A percentile compares a stretch with the other conserved stretches of the same genome.
These are phyloP conservation scores for Primulina eburnea DNA, from an alignment of 257 asterid species.

Conservation along the genomic window DNA sequence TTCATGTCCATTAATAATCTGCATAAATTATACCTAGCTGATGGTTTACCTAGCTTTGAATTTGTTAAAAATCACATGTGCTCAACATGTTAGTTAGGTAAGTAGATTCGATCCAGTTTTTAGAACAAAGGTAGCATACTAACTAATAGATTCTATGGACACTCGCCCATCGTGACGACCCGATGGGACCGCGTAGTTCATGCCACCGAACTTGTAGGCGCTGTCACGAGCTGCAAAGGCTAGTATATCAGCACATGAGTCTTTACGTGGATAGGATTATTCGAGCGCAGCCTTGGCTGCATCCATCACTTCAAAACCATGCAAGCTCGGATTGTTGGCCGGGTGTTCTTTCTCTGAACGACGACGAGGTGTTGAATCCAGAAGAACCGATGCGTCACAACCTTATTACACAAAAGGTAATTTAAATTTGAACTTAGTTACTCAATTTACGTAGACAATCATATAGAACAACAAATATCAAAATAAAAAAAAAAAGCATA, in stretches of 20 bases:
- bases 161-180: slow-evolving; percentile 40
- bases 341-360: slow-evolving; percentile 28
- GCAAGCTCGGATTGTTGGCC: slow-evolving; percentile 27
- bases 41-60: no score
- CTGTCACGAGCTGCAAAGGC: slow-evolving; percentile 45
- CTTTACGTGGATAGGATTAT: slow-evolving; percentile 37
- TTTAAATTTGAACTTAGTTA: no score
- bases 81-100: no score
- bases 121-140: no score
- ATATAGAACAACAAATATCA: no score
- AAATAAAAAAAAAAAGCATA: no score
- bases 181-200: slow-evolving; percentile 37
- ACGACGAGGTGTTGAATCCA: slow-evolving; percentile 29
- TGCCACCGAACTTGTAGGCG: slow-evolving; percentile 25
- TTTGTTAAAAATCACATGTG: no score
- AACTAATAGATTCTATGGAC: slow-evolving; percentile 22
- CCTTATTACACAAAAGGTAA: slow-evolving; percentile 23
- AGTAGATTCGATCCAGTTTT: no score
- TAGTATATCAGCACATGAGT: slow-evolving; percentile 44
- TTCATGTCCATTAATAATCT: no score
- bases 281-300: slow-evolving; percentile 35
- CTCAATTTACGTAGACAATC: no score
- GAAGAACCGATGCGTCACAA: slow-evolving; percentile 45
- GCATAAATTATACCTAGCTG: no score
- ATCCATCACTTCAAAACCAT: slow-evolving; percentile 50